A percentile compares a stretch with the other conserved stretches of the same genome.
phyloP scores from a whole-genome alignment of 2,329 filamentous ascomycete genomes.

The Calonectria pseudoturangicola region DNA sequence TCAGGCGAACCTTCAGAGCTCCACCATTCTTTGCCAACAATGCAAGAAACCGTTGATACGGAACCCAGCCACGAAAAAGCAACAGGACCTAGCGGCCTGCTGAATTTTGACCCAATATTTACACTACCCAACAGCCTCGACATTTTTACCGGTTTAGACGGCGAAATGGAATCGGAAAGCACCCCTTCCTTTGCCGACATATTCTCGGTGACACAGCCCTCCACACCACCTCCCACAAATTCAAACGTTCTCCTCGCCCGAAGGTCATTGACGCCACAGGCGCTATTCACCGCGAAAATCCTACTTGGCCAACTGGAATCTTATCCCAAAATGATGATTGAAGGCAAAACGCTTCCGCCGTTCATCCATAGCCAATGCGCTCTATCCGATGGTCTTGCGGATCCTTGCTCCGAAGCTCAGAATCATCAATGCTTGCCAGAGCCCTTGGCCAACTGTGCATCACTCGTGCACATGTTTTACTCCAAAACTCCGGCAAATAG shows the following conservation, averaged over 20 bases:
- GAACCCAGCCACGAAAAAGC: background rate
- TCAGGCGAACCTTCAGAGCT: background rate
- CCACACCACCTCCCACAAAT: background rate
- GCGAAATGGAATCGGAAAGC: background rate
- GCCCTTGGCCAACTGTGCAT: background rate
- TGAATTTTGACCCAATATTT: slow-evolving; percentile 1
- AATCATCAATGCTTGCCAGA: slow-evolving; percentile 9
- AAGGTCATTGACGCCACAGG: slow-evolving; percentile 2
- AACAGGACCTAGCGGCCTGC: background rate
- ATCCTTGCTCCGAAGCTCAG: slow-evolving; percentile 1
- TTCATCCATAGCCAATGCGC: slow-evolving; percentile 14
- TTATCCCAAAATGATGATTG: slow-evolving; percentile 19
- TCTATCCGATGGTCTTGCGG: background rate
- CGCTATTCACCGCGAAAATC: background rate
- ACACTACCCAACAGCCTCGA: background rate
- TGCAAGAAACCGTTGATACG: background rate
- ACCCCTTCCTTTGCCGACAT: background rate
- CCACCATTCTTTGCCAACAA: background rate
- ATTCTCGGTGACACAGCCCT: background rate
- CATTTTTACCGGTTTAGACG: background rate
- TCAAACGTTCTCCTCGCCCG: background rate
- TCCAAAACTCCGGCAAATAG: slow-evolving; percentile 6
- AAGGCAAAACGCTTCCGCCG: background rate
- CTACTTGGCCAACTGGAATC: slow-evolving; percentile 4
- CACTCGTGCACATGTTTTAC: slow-evolving; percentile 3